Base-by-base conservation (phyloP, 2,329 filamentous ascomycete species). In the Sarocladium strictum region DNA sequence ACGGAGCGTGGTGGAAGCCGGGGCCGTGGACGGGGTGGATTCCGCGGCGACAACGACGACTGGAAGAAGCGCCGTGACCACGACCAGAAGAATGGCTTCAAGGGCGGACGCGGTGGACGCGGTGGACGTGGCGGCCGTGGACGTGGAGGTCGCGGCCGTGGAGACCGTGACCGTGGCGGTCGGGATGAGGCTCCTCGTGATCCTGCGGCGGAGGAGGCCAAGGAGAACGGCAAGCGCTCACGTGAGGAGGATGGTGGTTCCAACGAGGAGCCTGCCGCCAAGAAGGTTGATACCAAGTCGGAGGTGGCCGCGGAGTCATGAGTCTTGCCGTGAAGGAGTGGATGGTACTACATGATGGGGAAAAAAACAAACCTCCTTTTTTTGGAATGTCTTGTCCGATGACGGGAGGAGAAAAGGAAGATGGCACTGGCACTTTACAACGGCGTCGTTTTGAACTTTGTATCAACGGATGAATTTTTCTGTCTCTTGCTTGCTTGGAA, bases 51-150 rank as follows among this genome's bases (percentile, higher is more conserved):
- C 53, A 65, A 65, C 51, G 71, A 82, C 61, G 78, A 86, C 69
- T 86, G 83, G 82, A 86, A 83, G 72, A 77, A 78, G 68, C 78
- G 83, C 60, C 77, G 83, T 21, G 81, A 85, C 7, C 67, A 83
- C 41, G 83, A 86, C 62, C 80, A 80, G 65, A 80, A 79, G 68
- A 75, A 75, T 61, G 83, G 83, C 21, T 83, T 82, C 70, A 74
- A 75, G 55, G 75, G 72, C 49, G 68, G 73, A 54, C 72, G 75
- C 29, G 74, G 75, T 33, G 71, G 74, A 40, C 66, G 72, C 9
- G 67, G 74, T 12, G 72, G 72, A 6, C 72, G 74, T 3, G 67
- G 71, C 10, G 65, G 69, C 2, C 67, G 73, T 32, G 70, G 73
- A 40, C 70, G 76, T 17, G 67, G 73, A 32, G 74, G 76, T 26